Percentiles rank a stretch among this genome's conserved stretches.
Evolutionary conservation across 2,329 filamentous ascomycete species (phyloP).

Genomic region (Rutstroemia sydowiana): DNA sequence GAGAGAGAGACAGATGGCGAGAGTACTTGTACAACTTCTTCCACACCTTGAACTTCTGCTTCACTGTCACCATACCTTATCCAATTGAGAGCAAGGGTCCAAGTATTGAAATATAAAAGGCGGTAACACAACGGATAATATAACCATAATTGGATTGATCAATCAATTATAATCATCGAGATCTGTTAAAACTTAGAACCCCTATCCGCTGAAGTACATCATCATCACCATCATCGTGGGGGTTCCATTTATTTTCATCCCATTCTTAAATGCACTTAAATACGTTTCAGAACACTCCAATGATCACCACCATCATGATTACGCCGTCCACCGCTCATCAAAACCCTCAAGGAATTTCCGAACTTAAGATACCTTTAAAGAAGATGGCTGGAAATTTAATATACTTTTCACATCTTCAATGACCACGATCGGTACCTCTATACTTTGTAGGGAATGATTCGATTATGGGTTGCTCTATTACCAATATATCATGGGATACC

Average conservation of each 20-base stretch:
- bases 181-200: slow-evolving; percentile 8
- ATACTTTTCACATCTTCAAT: neutral
- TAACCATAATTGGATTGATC: neutral
- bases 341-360: neutral
- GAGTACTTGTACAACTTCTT: neutral
- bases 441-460: neutral
- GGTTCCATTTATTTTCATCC: slow-evolving; percentile 4
- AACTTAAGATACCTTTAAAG: neutral
- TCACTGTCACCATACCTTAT: neutral
- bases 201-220: slow-evolving; percentile 4
- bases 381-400: neutral
- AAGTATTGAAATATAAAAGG: slow-evolving; percentile 2
- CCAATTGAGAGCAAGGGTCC: neutral
- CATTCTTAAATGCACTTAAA: neutral
- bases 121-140: slow-evolving; percentile 5
- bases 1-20: too few species aligned
- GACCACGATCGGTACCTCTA: neutral
- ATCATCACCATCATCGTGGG: slow-evolving; percentile 2
- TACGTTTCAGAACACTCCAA: slow-evolving; percentile 1
- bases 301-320: neutral
- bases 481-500: neutral
- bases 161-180: neutral
- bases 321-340: neutral
- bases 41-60: slow-evolving; percentile 1
- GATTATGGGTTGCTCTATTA: neutral